Evolutionary conservation across 495 filamentous ascomycete genomes (phyloP), one percentile per base, ranked within the genome.

Genomic region (Xylaria palmicola): DNA sequence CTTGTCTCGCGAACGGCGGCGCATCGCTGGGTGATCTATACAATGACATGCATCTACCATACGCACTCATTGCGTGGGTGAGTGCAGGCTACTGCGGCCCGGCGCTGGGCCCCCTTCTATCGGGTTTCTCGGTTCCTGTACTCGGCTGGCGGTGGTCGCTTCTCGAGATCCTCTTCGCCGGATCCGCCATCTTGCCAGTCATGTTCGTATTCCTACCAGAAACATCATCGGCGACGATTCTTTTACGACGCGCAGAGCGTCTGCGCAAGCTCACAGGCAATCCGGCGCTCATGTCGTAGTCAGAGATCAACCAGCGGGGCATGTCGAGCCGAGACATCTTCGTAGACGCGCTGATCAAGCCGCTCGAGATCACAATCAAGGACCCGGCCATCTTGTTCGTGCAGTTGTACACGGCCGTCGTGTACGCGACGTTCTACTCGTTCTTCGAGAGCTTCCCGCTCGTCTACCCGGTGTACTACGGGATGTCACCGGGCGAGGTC

Each of bases 1-100:
- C 90, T 1, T 93, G 91, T 71, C 73, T 94, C 20, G 86, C 83
- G 59, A 89, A 90, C 24, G 89, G 89, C 15, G 89, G 87, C 22
- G 91, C 89, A 0, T 89, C 88, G 3, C 85, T 92, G 8, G 88
- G 87, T 27, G 90, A 94, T 68, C 83, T 92, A 79, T 93, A 92
- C 68, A 74, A 79, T 41, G 82, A 83, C 27, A 75, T 86, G 50
- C 81, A 90, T 39, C 79, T 93, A 17, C 82, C 91, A 0, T 94
- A 90, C 67, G 89, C 88, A 6, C 82, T 85, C 30, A 77, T 80
- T 27, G 88, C 88, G 5, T 91, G 90, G 70, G 76, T 76, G 0
- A 69, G 72, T 41, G 67, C 75, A 2, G 75, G 76, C 2, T 79
- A 76, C 51, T 69, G 75, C 29, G 78, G 81, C 19, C 83, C 83